A percentile compares a stretch with the other conserved stretches of the same genome.
phyloP scores from a whole-genome alignment of 306 rosid genomes.

The Mucuna pruriens region DNA sequence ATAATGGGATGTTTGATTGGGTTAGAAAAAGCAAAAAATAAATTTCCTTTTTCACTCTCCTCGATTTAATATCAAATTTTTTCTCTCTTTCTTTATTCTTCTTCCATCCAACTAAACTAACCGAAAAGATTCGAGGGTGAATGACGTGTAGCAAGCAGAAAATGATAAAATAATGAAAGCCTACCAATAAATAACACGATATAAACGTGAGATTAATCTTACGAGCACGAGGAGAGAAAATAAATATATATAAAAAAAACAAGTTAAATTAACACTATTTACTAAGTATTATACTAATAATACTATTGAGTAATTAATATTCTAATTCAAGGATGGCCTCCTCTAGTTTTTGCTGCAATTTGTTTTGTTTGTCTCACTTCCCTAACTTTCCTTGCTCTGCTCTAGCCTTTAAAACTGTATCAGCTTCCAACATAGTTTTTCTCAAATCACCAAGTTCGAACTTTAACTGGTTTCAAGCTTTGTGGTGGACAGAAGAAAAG shows the following conservation, averaged over 20 bases:
- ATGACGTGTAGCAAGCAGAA: not conserved
- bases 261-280: not conserved
- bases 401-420: not conserved
- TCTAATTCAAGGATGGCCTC: conserved; percentile 3
- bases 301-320: not conserved
- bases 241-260: not conserved
- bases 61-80: no score
- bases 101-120: no score
- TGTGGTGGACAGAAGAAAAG: conserved; percentile 27
- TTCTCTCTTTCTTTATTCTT: no score
- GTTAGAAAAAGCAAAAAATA: no score
- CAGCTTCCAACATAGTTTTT: conserved; percentile 7
- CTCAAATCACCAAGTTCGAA: conserved; percentile 14
- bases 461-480: conserved; percentile 21
- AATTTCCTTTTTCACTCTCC: no score
- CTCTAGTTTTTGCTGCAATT: conserved; percentile 2
- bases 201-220: not conserved
- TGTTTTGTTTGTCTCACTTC: conserved; percentile 25
- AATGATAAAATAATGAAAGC: not conserved
- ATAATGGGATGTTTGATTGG: not conserved
- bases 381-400: not conserved
- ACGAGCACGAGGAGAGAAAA: no score
- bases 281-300: not conserved
- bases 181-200: not conserved
- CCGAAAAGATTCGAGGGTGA: not conserved